Percentiles rank a stretch among this genome's conserved stretches.
These are phyloP conservation scores for Yamadazyma spencermartinsiae DNA, from an alignment of 1,139 yeast species.

Conservation along the genomic window DNA sequence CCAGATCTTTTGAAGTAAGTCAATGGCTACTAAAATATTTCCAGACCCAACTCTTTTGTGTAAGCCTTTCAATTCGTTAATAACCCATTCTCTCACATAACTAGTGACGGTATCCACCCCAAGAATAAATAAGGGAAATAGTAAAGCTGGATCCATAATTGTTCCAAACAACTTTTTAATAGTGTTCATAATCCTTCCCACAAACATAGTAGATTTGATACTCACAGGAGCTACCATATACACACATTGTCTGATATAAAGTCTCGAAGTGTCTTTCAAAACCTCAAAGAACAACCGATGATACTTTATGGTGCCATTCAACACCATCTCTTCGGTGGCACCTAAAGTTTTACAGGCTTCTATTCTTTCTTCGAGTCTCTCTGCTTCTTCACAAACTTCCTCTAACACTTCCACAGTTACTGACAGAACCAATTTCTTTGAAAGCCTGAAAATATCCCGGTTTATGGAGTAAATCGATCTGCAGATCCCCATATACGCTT, in stretches of 20 bases:
- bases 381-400: constrained; percentile 8
- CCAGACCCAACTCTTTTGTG: constrained; percentile 10
- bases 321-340: constrained; percentile 8
- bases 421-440: constrained; percentile 4
- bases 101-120: constrained; percentile 12
- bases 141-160: constrained; percentile 9
- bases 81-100: constrained; percentile 10
- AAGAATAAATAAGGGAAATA: constrained; percentile 12
- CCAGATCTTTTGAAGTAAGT: constrained; percentile 11
- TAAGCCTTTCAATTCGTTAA: constrained; percentile 5
- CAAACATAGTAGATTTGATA: constrained; percentile 7
- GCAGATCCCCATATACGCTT: constrained; percentile 14
- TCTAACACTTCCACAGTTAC: constrained; percentile 3
- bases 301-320: constrained; percentile 4
- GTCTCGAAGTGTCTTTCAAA: constrained; percentile 8
- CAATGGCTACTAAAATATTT: constrained; percentile 11
- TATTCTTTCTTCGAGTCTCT: constrained; percentile 7
- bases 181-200: constrained; percentile 7
- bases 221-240: constrained; percentile 9
- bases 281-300: constrained; percentile 8
- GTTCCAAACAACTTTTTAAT: constrained; percentile 9
- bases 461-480: constrained; percentile 7
- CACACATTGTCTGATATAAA: constrained; percentile 10
- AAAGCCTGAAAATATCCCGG: constrained; percentile 7
- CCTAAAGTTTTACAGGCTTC: constrained; percentile 7